A percentile compares a stretch with the other conserved stretches of the same genome.
phyloP scores from a whole-genome alignment of 495 filamentous ascomycete species.

The Neurospora terricola region DNA sequence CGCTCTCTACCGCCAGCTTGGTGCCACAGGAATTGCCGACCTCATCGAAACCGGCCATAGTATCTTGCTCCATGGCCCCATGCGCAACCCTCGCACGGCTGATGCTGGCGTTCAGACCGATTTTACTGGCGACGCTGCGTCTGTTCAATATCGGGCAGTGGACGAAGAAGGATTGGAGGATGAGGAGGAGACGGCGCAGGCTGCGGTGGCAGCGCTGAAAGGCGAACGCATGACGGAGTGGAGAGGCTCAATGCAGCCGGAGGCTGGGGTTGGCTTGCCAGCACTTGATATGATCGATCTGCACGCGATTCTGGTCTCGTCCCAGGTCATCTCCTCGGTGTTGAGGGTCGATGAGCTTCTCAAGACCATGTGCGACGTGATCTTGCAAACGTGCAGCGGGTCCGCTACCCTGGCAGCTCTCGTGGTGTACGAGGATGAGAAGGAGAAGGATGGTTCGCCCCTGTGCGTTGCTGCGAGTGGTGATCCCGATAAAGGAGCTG shows the following conservation, averaged over 20 bases:
- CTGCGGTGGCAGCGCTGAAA: constrained; percentile 39
- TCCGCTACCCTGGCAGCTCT: constrained; percentile 71
- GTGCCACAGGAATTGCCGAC: constrained; percentile 63
- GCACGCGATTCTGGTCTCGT: constrained; percentile 76
- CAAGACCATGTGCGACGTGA: constrained; percentile 84
- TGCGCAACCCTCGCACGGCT: constrained; percentile 45
- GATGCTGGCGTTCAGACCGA: constrained; percentile 72
- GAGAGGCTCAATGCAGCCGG: constrained; percentile 40
- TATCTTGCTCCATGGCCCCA: constrained; percentile 59
- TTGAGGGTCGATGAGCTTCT: constrained; percentile 75
- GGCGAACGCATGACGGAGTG: constrained; percentile 58
- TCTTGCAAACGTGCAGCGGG: constrained; percentile 73
- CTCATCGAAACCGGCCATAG: constrained; percentile 62
- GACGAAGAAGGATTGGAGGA: constrained; percentile 52
- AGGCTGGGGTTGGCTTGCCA: constrained; percentile 41
- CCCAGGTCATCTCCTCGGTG: constrained; percentile 84
- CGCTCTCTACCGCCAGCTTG: constrained; percentile 61
- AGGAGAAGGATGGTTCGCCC: constrained; percentile 4
- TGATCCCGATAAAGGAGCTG: constrained; percentile 55
- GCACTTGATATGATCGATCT: constrained; percentile 76
- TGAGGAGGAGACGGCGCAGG: constrained; percentile 34
- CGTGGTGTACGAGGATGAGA: constrained; percentile 31
- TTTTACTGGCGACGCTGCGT: constrained; percentile 49
- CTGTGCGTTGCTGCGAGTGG: constrained; percentile 67
- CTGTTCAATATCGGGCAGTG: constrained; percentile 40